Evolutionary conservation across 2,329 filamentous ascomycete species (phyloP).

Genomic region (Leptographium lundbergii): DNA sequence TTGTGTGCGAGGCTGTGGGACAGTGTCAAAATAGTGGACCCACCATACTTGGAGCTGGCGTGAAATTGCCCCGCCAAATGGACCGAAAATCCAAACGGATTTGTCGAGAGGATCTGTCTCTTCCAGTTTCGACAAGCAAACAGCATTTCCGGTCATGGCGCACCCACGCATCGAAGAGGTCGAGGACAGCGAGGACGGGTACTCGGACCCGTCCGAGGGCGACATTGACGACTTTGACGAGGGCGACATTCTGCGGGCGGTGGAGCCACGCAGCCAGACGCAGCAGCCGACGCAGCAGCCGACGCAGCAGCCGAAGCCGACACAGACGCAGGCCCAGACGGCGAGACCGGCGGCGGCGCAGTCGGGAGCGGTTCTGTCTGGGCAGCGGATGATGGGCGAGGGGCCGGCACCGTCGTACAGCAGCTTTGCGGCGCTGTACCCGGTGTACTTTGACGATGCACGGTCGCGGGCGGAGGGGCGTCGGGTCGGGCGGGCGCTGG

Average conservation of each 20-base stretch:
- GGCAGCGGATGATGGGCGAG: conserved; percentile 21
- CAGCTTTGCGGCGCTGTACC: conserved; percentile 81
- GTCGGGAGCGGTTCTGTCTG: too few relatives aligned
- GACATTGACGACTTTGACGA: conserved; percentile 58
- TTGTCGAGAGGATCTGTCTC: neutral
- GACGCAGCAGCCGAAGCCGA: conserved; percentile 11
- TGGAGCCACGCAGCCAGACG: conserved; percentile 12
- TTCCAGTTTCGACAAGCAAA: neutral
- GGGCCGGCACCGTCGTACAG: conserved; percentile 43
- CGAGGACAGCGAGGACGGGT: conserved; percentile 61
- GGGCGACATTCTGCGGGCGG: conserved; percentile 40
- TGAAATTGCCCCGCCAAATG: too few relatives aligned
- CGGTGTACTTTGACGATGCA: conserved; percentile 80
- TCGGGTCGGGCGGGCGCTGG: conserved; percentile 58
- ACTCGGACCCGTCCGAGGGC: conserved; percentile 76
- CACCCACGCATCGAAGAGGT: conserved; percentile 89
- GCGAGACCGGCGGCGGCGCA: too few relatives aligned
- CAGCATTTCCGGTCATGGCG: conserved; percentile 44
- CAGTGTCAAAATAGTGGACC: too few relatives aligned
- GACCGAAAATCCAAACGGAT: too few relatives aligned
- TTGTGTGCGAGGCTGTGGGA: too few relatives aligned
- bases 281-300: conserved; percentile 7
- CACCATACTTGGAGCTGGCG: too few relatives aligned
- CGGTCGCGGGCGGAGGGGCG: conserved; percentile 68
- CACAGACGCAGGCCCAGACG: neutral